Evolutionary conservation across 495 filamentous ascomycete genomes (phyloP), one percentile per base, ranked within the genome.

Genomic region (Tetracladium marchalianum): DNA sequence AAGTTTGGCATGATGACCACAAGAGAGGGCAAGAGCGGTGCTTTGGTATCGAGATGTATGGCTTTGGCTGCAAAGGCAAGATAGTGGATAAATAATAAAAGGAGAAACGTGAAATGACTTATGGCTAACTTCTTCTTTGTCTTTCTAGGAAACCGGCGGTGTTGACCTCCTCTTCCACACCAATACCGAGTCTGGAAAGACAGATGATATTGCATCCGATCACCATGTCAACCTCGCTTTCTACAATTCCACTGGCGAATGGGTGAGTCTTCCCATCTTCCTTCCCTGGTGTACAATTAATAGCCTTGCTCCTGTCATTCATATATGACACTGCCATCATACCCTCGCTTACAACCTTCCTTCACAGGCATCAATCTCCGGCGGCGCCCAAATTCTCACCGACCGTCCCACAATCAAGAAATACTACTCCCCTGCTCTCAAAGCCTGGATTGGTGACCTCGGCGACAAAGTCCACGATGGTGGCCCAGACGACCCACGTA

Each of bases 141-240:
- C 37, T 17, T 31, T 15, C 15, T 17, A 90, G 85, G 82, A 92
- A 65, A 72, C 72, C 51, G 78, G 80, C 52, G 83, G 82, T 56
- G 75, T 93, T 41, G 89, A 95, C 63, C 78, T 94, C 39, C 73
- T 94, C 65, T 95, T 97, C 76, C 82, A 92, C 69, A 87, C 88
- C 53, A 95, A 95, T 70, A 87, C 87, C 49, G 85, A 92, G 62
- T 89, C 86, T 32, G 84, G 86, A 64, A 95, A 97, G 69, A 90
- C 87, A 11, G 74, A 86, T 65, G 89, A 95, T 59, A 74, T 97
- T 12, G 65, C 72, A 39, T 65, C 67, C 13, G 83, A 95, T 67
- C 72, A 79, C 0, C 78, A 89, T 62, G 76, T 84, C 61, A 95
- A 95, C 70, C 76, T 95, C 60, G 78, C 80, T 41, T 97, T 97